Evolutionary conservation across 176 grass and related monocot species (phyloP), one percentile per base, ranked within the genome.

Genomic region (Metroxylon sagu): DNA sequence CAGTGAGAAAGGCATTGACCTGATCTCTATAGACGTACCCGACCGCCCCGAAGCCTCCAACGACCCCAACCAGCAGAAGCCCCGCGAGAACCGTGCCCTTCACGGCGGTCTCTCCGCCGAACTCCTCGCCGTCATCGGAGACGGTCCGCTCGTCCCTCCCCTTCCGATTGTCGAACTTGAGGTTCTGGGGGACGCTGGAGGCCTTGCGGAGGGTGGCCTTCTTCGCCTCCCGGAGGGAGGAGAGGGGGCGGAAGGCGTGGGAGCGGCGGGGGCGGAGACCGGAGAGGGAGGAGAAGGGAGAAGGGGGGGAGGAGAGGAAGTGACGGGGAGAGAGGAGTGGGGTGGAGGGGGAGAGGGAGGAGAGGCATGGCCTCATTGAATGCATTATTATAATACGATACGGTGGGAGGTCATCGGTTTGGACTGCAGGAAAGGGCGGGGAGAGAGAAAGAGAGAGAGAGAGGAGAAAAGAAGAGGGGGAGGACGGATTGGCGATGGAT

Each of bases 1-100:
- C 87, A 3, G 84, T 92, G 66, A 98, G 85, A 62, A 98, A 98
- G 48, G 78, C 31, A 79, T 85, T 98, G 72, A 92, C 76, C 73
- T 98, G 93, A 57, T 98, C 93, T 65, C 30, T 92, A 79, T 92
- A 98, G 73, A 89, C 67, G 75, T 98, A 98, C 15, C 93, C 87
- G 25, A 84, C 87, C 2, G 84, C 82, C 26, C 93, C 88, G 60
- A 98, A 88, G 30, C 88, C 93, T n/a, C 93, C 93, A 23, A 98
- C 71, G 18, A 98, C 3, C 50, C 82, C 93, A n/a, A 92, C 70
- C 43, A 98, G 48, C 5, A 98, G 74, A 19, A 89, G 74, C 19
- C 88, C 93, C 1, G 93, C 88, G 3, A 98, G 81, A 25, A 98
- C 66, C 49, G 93, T 89, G 30, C 93, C 93, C 10, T 83, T 89